Evolutionary conservation across 1,284 basidiomycete genomes (phyloP), one percentile per base, ranked within the genome.

Genomic region (Naganishia sp.): DNA sequence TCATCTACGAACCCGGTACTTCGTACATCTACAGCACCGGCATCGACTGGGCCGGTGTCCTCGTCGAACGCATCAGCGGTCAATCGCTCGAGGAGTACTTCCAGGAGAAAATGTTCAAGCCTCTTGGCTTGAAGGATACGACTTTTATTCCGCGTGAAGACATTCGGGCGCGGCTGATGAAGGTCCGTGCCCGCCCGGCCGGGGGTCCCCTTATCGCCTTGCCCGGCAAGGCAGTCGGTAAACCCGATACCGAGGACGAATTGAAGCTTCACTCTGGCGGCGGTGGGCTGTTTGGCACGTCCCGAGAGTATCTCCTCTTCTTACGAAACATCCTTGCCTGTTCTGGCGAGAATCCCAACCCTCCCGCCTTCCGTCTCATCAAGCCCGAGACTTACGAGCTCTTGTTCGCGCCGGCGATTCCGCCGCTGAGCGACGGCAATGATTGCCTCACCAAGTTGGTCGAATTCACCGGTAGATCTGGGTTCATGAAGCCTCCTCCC

Each of bases 1-100:
- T 70, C n/a, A 45, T 73, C 17, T 77, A 70, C 60, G 72, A 76
- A 50, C 77, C 76, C 6, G 76, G 75, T 1, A 71, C 70, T 2
- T 56, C 58, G 5, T 78, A 68, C 65, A 28, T 21, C 35, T 77
- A 77, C 69, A 63, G 65, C 9, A 68, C 69, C 45, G 74, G 74
- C 0, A 76, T 77, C 39, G 80, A 81, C 63, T 78, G 73, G 74
- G 71, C 73, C 39, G 78, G 73, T 46, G 71, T 57, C 28, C 75
- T 62, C 55, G 71, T 80, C 49, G 69, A 71, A 47, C 73, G 78
- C 25, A 65, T 72, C 23, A 71, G 70, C 0, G 75, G 74, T 2
- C 42, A 65, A 23, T 62, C 58, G 1, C 71, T 79, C 6, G 75
- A 76, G 52, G 72, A 71, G 1, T 76, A 73, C 61, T 74, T 77